A percentile compares a stretch with the other conserved stretches of the same genome.
These are phyloP conservation scores for Tolypocladium amazonense DNA, from an alignment of 2,329 filamentous ascomycete species.

Conservation along the genomic window DNA sequence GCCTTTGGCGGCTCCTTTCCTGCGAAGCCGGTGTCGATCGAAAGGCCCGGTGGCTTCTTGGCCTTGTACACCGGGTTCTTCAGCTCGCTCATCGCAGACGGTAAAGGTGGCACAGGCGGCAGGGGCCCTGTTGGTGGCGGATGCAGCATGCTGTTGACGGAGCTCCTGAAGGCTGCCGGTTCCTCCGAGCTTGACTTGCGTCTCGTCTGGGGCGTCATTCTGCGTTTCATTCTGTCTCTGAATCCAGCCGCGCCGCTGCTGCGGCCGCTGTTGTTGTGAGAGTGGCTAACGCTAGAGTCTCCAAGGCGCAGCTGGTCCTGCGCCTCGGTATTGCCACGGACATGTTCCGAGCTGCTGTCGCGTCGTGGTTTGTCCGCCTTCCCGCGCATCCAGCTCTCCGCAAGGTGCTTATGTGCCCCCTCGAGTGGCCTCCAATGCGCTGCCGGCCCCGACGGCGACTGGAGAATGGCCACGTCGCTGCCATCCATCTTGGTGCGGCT, in stretches of 20 bases:
- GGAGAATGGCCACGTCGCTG: neutral
- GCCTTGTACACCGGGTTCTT: slow-evolving; percentile 7
- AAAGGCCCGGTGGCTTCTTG: slow-evolving; percentile 14
- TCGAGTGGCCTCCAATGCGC: neutral
- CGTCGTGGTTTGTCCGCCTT: neutral
- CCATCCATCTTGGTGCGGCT: slow-evolving; percentile 9
- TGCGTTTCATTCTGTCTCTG: slow-evolving; percentile 5
- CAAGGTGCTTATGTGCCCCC: neutral
- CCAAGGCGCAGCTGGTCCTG: slow-evolving; percentile 9
- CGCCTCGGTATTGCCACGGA: neutral
- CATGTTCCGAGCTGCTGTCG: neutral
- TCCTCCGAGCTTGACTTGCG: slow-evolving; percentile 12
- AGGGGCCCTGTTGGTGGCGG: slow-evolving; percentile 11
- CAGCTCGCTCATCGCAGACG: neutral
- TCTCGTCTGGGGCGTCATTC: neutral
- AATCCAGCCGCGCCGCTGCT: slow-evolving; percentile 1
- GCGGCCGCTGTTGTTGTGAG: slow-evolving; percentile 12
- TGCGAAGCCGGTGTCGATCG: slow-evolving; percentile 10
- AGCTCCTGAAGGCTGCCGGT: slow-evolving; percentile 11
- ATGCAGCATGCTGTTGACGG: slow-evolving; percentile 12
- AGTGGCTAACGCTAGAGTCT: slow-evolving; percentile 9
- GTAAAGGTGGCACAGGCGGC: slow-evolving; percentile 16
- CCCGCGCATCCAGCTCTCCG: neutral
- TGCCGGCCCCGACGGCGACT: neutral
- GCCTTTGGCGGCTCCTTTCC: slow-evolving; percentile 9